Percentiles rank a stretch among this genome's conserved stretches.
phyloP scores from a whole-genome alignment of 2,329 filamentous ascomycete species.

The Zymoseptoria ardabiliae region DNA sequence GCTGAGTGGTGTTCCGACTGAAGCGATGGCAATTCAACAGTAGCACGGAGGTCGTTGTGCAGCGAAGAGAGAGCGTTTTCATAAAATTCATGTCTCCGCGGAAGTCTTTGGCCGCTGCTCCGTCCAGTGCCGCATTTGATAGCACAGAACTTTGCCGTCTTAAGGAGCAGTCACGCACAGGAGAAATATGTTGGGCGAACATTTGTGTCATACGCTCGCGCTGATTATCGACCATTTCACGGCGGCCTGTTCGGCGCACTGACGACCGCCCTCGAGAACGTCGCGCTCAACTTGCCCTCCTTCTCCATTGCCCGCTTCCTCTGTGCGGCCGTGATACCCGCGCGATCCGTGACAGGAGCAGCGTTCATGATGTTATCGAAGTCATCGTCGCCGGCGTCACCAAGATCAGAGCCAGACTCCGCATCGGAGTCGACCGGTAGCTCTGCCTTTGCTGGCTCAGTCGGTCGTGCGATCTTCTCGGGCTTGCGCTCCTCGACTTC shows the following conservation, averaged over 20 bases:
- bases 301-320: conserved; percentile 45
- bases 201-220: too few species aligned
- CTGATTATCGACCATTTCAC: not conserved
- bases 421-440: conserved; percentile 51
- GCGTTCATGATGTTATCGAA: conserved; percentile 93
- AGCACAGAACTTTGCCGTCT: too few species aligned
- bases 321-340: conserved; percentile 61
- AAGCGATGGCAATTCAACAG: too few species aligned
- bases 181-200: too few species aligned
- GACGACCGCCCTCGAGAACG: conserved; percentile 43
- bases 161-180: too few species aligned
- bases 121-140: too few species aligned
- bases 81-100: too few species aligned
- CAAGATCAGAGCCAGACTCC: conserved; percentile 64
- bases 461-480: conserved; percentile 53
- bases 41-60: too few species aligned
- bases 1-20: too few species aligned
- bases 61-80: too few species aligned
- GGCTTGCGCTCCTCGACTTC: conserved; percentile 48
- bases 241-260: conserved; percentile 39
- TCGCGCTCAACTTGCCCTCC: conserved; percentile 36
- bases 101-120: too few species aligned
- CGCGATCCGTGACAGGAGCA: conserved; percentile 78
- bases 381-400: conserved; percentile 58
- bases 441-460: conserved; percentile 37